Base-by-base conservation (phyloP, 2,329 filamentous ascomycete genomes). In the Talaromyces sp. region DNA sequence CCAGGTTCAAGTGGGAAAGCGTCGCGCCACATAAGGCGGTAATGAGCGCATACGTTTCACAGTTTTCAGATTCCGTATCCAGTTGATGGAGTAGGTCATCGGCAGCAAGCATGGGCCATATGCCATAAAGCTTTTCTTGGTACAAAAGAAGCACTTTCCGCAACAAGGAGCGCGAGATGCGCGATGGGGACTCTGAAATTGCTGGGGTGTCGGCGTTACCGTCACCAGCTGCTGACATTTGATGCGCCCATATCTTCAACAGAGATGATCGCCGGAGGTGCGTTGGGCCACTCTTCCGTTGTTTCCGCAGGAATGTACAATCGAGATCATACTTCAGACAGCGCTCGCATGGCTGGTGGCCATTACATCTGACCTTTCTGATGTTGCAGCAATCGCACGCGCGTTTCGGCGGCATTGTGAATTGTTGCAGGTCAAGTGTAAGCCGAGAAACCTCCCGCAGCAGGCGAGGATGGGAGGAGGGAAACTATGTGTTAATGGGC, bases 361-460 rank as follows among this genome's bases (percentile, higher is more conserved):
- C 51, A 34, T 54, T 54, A 25, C 51, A 54, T 34, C 51, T 22
- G 51, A 54, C 27, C n/a, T 54, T 54, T 7, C 51, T 22, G 17
- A 54, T 54, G 17, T 54, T 54, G 19, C 51, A 54, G 22, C 51
- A 54, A 25, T 54, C 51, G 22, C 51, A 54, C 15, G 51, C 51
- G 15, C 19, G 51, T 54, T 29, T 54, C 17, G 25, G 25, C 25
- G 29, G 25, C 25, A 54, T 54, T 31, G 7, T 54, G 13, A 15
- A 54, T n/a, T 54, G 19, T 36, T 36, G 34, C 13, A 3, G 13
- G 34, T 15, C 34, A 4, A 36, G 34, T 36, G 34, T 36, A 36
- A 13, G 34, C 34, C 34, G 34, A 36, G 34, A 36, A 36, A 36
- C 34, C 11, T 5, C 34, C 34, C 34, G 34, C 34, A 36, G 34